Evolutionary conservation across 2,329 filamentous ascomycete species (phyloP).

Genomic region (Sporothrix curviconia): DNA sequence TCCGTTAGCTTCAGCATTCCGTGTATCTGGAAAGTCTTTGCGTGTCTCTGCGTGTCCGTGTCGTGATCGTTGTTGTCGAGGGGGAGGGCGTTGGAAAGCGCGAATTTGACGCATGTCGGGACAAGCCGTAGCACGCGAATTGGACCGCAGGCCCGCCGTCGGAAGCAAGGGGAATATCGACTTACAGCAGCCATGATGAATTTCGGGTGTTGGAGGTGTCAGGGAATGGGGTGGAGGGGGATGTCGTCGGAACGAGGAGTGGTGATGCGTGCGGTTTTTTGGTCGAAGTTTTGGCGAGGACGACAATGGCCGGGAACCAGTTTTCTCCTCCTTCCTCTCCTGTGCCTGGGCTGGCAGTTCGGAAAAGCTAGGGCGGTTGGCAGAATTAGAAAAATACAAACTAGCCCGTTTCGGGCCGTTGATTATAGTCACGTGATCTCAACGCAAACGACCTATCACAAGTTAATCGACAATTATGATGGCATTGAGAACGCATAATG

Average conservation of each 20-base stretch:
- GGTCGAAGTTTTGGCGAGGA: conserved; percentile 12
- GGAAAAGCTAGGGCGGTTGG: conserved; percentile 22
- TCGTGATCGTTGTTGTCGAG: neutral
- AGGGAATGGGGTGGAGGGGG: neutral
- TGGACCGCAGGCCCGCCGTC: neutral
- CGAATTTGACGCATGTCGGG: neutral
- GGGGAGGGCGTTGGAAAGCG: neutral
- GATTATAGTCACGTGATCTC: conserved; percentile 15
- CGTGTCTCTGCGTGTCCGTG: too few species aligned
- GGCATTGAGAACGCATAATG: too few species aligned
- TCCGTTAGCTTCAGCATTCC: neutral
- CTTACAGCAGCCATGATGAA: conserved; percentile 22
- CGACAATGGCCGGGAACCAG: conserved; percentile 5
- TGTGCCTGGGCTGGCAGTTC: conserved; percentile 14
- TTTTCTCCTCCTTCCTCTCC: conserved; percentile 13
- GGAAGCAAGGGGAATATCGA: neutral
- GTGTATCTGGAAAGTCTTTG: neutral
- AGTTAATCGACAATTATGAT: too few species aligned
- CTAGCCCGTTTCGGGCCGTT: neutral
- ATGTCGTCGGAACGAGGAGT: neutral
- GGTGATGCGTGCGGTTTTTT: conserved; percentile 6
- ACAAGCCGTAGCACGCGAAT: conserved; percentile 1
- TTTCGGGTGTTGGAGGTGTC: conserved; percentile 3
- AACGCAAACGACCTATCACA: neutral
- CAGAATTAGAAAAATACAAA: neutral